These are phyloP conservation scores for Scutellaria galericulata DNA, from an alignment of 257 asterid species.

Conservation along the genomic window DNA sequence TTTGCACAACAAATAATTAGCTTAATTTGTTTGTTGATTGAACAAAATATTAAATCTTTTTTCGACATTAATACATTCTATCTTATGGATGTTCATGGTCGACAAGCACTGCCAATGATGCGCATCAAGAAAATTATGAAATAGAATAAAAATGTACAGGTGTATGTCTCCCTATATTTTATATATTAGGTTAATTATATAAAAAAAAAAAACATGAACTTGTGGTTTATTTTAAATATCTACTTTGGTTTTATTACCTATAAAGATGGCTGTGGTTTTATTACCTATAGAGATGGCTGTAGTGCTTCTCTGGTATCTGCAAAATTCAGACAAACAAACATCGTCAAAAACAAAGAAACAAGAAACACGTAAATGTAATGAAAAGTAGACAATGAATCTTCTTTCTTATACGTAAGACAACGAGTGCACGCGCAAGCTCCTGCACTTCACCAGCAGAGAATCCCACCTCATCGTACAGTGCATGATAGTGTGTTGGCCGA, in stretches of 20 bases:
- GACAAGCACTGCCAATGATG: too few relatives aligned
- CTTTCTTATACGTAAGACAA: slow-evolving; percentile 72
- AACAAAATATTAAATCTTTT: too few relatives aligned
- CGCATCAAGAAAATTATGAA: too few relatives aligned
- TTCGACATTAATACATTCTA: too few relatives aligned
- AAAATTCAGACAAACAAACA: background rate
- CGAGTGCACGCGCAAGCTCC: slow-evolving; percentile 60
- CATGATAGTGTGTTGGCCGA: slow-evolving; percentile 78
- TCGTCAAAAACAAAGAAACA: background rate
- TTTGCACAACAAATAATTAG: too few relatives aligned
- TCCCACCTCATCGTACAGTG: slow-evolving; percentile 67
- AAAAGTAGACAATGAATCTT: background rate
- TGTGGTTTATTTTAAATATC: too few relatives aligned
- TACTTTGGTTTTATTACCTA: slow-evolving; percentile 43
- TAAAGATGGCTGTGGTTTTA: slow-evolving; percentile 67
- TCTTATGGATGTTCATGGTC: too few relatives aligned
- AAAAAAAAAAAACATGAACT: too few relatives aligned
- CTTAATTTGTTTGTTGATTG: too few relatives aligned
- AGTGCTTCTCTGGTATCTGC: slow-evolving; percentile 87
- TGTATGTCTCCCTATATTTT: too few relatives aligned
- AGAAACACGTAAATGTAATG: background rate
- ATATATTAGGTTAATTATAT: too few relatives aligned
- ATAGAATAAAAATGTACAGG: too few relatives aligned
- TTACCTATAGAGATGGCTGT: slow-evolving; percentile 78
- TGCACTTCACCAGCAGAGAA: slow-evolving; percentile 75